Evolutionary conservation across 495 filamentous ascomycete genomes (phyloP).

Genomic region (Jackrogersella multiformis): DNA sequence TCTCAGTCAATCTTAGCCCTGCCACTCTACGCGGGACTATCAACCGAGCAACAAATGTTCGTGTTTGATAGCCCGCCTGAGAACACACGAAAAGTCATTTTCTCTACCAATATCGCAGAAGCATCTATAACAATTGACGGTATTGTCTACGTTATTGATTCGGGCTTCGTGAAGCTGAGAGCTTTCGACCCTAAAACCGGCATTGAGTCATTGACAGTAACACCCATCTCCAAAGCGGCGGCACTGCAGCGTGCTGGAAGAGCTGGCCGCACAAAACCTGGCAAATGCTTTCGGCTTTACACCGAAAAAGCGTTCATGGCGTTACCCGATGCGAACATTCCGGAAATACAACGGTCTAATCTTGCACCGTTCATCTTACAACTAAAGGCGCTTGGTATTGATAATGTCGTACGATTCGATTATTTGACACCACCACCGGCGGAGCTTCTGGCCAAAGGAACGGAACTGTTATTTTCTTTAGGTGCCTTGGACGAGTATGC

Average conservation of each 20-base stretch:
- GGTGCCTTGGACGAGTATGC: conserved; percentile 91
- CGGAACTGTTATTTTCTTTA: conserved; percentile 89
- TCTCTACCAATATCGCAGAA: conserved; percentile 97
- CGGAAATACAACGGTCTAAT: conserved; percentile 94
- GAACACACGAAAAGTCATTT: conserved; percentile 88
- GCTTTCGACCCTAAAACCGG: conserved; percentile 87
- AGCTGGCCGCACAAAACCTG: conserved; percentile 89
- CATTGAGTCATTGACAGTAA: conserved; percentile 91
- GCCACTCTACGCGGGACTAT: conserved; percentile 89
- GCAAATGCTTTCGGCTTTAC: conserved; percentile 95
- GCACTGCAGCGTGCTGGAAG: conserved; percentile 92
- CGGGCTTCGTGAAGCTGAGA: conserved; percentile 89
- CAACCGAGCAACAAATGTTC: conserved; percentile 89
- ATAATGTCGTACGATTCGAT: conserved; percentile 91
- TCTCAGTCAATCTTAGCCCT: conserved; percentile 76
- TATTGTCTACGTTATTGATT: conserved; percentile 92
- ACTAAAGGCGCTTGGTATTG: conserved; percentile 94
- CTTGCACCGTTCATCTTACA: conserved; percentile 91
- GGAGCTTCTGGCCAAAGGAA: conserved; percentile 84
- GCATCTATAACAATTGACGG: conserved; percentile 94
- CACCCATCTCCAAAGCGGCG: conserved; percentile 89
- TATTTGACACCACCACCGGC: conserved; percentile 90
- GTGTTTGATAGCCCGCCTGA: conserved; percentile 89
- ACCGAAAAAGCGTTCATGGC: conserved; percentile 77
- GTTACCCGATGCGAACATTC: conserved; percentile 79